Evolutionary conservation across 202 grass and related monocot species (phyloP), one percentile per base, ranked within the genome.

Genomic region (Musa balbisiana): DNA sequence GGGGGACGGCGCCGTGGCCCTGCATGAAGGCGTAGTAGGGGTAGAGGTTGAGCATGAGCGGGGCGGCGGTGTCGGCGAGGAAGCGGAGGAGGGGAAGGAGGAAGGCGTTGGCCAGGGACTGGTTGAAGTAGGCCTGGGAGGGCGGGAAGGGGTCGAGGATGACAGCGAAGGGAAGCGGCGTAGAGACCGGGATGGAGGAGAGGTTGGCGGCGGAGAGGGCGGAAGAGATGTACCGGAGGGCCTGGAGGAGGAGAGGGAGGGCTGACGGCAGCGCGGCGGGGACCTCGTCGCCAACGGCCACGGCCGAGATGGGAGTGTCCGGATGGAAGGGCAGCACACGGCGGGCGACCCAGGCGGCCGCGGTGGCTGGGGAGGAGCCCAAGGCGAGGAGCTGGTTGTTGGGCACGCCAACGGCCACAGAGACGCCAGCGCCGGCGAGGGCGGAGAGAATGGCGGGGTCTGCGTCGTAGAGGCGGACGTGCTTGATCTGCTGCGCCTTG

Each of bases 101-200:
- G 73, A 99, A 85, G 16, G 87, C 88, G 50, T 78, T 72, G 2
- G 79, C 81, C 0, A 99, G 72, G 50, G 91, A 80, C 80, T 92
- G 89, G 87, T 99, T 99, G 87, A 99, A 99, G 87, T 87, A 90
- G 73, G 95, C 87, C 81, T 99, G 91, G 24, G 95, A 99, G 0
- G 95, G 95, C 0, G 95, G 95, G 55, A 99, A 99, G 14, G 95
- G 91, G 64, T 99, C 87, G 16, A 87, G 72, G 43, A 95, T 82
- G 53, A 95, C 70, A 67, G 95, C 90, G 83, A 98, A 98, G 3
- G 95, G 91, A 11, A 98, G 88, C 73, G 95, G 91, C 0, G 91
- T 92, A 8, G 95, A 98, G 55, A 98, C 82, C 43, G 88, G 90
- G 72, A 94, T 92, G 13, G 84, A 87, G 3, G 78, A 89, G 25